Base-by-base conservation (phyloP, 208 protist species). In the Acanthamoeba castellanii region DNA sequence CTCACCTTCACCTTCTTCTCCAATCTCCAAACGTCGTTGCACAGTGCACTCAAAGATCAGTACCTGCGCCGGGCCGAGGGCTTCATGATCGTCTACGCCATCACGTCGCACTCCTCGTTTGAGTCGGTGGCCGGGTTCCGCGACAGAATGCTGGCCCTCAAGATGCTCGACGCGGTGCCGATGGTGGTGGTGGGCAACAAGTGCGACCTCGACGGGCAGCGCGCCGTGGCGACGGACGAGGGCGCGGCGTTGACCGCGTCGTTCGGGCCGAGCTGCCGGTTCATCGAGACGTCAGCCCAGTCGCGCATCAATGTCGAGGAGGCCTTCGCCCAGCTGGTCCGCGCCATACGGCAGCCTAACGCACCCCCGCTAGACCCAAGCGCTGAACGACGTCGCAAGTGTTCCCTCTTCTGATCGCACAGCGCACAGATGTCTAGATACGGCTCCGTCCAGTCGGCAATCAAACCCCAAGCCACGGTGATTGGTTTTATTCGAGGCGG, bases 101-200 rank as follows among this genome's bases (percentile, higher is more conserved):
- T 98, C 27, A 97, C 97, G n/a, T 94, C 94, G 52, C 42, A 96
- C 57, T 76, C 70, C 30, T 96, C 96, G 6, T 98, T 98, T 87
- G 97, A 98, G 37, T 42, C 37, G 78, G 97, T 98, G 94, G 52
- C 11, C 52, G 90, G 98, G 25, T 32, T 34, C 9, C 52, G 84
- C 55, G 97, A 98, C 32, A 89, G 94, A 47, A 96, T 98, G 55
- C 96, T 98, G 78, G 98, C 98, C 34, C 90, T 98, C 25, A 85
- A 96, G 81, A 97, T 98, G 3, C 98, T 97, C n/a, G 97, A 97
- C 76, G 68, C 64, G 52, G 59, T 95, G 20, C 95, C 95, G 55
- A 98, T 97, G 94, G 96, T 97, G 22, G 27, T 98, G 0, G 59
- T 97, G n/a, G 97, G 94, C 30, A 98, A 98, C 13, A 98, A 98